Evolutionary conservation across 345 rosid genomes (phyloP).

Genomic region (Gossypium thurberi): DNA sequence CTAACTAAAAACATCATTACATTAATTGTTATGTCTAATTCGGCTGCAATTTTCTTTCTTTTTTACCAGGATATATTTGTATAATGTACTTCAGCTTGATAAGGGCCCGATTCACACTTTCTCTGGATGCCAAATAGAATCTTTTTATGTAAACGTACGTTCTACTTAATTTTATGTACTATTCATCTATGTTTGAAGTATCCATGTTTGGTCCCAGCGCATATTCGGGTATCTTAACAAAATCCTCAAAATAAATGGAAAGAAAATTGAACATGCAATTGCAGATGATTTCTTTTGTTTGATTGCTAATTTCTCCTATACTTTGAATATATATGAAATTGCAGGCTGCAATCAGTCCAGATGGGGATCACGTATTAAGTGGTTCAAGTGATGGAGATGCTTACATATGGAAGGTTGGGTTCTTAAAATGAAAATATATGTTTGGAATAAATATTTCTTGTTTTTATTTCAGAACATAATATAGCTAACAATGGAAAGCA

Average conservation of each 20-base stretch:
- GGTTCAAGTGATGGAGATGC: slow-evolving; percentile 89
- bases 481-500: slow-evolving; percentile 22
- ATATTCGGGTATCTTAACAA: no score
- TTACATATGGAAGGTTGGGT: slow-evolving; percentile 75
- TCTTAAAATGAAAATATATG: neutral
- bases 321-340: slow-evolving; percentile 12
- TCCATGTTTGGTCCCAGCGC: no score
- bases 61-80: slow-evolving; percentile 62
- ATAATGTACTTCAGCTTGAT: slow-evolving; percentile 68
- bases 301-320: slow-evolving; percentile 4
- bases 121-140: slow-evolving; percentile 66
- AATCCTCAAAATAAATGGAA: neutral
- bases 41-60: neutral
- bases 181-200: no score
- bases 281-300: neutral
- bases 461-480: slow-evolving; percentile 6
- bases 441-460: neutral
- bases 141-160: slow-evolving; percentile 80
- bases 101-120: slow-evolving; percentile 66
- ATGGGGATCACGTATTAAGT: slow-evolving; percentile 65
- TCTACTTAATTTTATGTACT: neutral
- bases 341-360: slow-evolving; percentile 87
- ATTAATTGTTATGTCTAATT: slow-evolving; percentile 1
- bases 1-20: neutral
- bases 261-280: neutral